Conservation (phyloP, 768 basidiomycete genomes). For the Lactifluus rugatus region DNA sequence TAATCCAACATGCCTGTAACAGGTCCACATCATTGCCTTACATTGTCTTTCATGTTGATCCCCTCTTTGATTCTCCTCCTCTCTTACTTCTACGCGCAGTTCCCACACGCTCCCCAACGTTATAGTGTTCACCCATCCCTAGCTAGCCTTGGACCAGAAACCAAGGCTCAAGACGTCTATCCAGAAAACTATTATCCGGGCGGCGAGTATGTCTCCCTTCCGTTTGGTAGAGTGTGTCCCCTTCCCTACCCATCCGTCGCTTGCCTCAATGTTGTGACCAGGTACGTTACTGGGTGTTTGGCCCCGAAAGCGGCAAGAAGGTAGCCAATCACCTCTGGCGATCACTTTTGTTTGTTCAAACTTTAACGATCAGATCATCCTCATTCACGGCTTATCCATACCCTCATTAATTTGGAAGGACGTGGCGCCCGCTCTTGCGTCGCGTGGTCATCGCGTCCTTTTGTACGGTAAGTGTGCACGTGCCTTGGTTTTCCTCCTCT, state of each 20-base stretch:
- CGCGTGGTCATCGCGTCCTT: constrained; percentile 60
- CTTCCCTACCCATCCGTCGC: not conserved
- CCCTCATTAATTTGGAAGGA: constrained; percentile 73
- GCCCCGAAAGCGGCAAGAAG: constrained; percentile 57
- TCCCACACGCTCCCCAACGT: constrained; percentile 49
- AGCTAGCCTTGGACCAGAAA: constrained; percentile 44
- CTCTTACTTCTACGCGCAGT: constrained; percentile 53
- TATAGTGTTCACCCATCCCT: constrained; percentile 48
- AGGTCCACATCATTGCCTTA: constrained; percentile 30
- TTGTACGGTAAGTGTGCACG: constrained; percentile 56
- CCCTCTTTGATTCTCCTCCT: constrained; percentile 50
- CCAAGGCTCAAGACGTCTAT: constrained; percentile 60
- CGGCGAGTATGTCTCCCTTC: constrained; percentile 54
- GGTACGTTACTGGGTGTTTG: constrained; percentile 72
- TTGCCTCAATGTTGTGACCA: constrained; percentile 24
- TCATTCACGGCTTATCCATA: constrained; percentile 71
- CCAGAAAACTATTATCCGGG: constrained; percentile 58
- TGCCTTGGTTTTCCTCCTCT: not conserved
- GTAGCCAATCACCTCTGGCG: constrained; percentile 26
- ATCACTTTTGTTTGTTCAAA: not conserved
- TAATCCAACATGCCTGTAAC: constrained; percentile 21
- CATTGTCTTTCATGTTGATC: constrained; percentile 47
- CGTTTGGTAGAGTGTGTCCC: constrained; percentile 49
- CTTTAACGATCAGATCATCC: constrained; percentile 42
- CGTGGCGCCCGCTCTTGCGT: constrained; percentile 53